Evolutionary conservation across 2,329 filamentous ascomycete species (phyloP).

Genomic region (Talaromyces sp.): DNA sequence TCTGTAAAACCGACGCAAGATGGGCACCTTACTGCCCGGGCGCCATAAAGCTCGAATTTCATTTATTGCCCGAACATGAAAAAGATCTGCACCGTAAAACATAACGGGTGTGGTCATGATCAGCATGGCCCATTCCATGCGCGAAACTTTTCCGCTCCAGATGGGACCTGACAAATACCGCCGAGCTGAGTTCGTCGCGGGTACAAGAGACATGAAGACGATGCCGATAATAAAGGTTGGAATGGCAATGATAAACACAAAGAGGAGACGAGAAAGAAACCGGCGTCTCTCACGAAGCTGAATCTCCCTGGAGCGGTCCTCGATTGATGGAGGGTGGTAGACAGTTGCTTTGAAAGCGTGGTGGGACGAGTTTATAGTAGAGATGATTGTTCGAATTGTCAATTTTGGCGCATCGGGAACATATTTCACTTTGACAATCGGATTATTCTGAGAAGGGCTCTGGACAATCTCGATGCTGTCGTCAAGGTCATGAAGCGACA

Average conservation of each 20-base stretch:
- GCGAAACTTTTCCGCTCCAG: conserved; percentile 63
- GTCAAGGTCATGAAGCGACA: conserved; percentile 36
- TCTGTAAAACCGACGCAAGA: conserved; percentile 74
- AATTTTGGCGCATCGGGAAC: conserved; percentile 61
- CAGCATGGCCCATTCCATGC: conserved; percentile 73
- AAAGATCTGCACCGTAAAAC: conserved; percentile 78
- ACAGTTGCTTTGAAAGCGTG: conserved; percentile 62
- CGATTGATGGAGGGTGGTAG: conserved; percentile 74
- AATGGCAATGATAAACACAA: conserved; percentile 66
- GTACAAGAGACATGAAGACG: conserved; percentile 80
- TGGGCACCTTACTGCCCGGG: conserved; percentile 63
- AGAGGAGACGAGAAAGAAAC: conserved; percentile 63
- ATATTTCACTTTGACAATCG: conserved; percentile 68
- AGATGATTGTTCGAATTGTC: conserved; percentile 70
- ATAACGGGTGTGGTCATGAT: conserved; percentile 81
- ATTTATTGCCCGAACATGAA: conserved; percentile 73
- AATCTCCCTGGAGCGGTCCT: conserved; percentile 72
- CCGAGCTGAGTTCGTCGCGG: conserved; percentile 52
- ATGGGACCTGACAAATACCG: conserved; percentile 66
- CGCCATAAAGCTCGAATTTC: conserved; percentile 76
- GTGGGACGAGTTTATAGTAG: conserved; percentile 61
- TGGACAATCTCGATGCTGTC: conserved; percentile 33
- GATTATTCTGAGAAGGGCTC: conserved; percentile 53
- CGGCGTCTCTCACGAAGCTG: conserved; percentile 63
- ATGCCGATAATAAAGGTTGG: conserved; percentile 85